Evolutionary conservation across 2,329 filamentous ascomycete genomes (phyloP).

Genomic region (Zopfia rhizophila): DNA sequence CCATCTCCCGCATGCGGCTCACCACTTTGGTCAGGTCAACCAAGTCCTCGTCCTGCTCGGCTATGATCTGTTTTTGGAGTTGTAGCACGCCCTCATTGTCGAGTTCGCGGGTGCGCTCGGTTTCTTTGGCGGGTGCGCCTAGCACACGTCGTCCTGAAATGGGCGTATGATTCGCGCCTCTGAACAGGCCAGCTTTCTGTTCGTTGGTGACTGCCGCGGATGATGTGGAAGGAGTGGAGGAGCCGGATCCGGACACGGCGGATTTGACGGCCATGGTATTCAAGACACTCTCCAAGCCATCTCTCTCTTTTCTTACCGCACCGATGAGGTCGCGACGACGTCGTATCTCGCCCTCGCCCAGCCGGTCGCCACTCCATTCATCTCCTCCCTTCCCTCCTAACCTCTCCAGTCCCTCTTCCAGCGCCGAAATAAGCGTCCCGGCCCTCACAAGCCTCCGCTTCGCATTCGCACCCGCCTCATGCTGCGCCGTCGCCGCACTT

Average conservation of each 20-base stretch:
- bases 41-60: conserved; percentile 78
- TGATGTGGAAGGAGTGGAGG: conserved; percentile 38
- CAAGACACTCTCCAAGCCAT: conserved; percentile 78
- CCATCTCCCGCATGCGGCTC: conserved; percentile 79
- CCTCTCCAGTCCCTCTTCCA: conserved; percentile 71
- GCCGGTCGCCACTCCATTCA: conserved; percentile 55
- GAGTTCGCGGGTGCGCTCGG: conserved; percentile 77
- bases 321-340: conserved; percentile 76
- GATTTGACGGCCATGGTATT: conserved; percentile 68
- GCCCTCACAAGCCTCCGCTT: conserved; percentile 78
- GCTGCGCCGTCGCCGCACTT: conserved; percentile 66
- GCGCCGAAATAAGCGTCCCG: conserved; percentile 68
- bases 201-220: conserved; percentile 46
- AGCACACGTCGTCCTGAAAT: conserved; percentile 70
- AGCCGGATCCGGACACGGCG: conserved; percentile 51
- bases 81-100: conserved; percentile 80
- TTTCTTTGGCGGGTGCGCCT: conserved; percentile 78
- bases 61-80: conserved; percentile 78
- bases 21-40: conserved; percentile 75
- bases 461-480: conserved; percentile 77
- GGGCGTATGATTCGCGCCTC: conserved; percentile 27
- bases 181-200: conserved; percentile 51
- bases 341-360: conserved; percentile 80
- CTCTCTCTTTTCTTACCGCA: conserved; percentile 76
- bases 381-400: conserved; percentile 48